Percentiles rank a stretch among this genome's conserved stretches.
Evolutionary conservation across 257 asterid genomes (phyloP).

Genomic region (Jaltomata sinuosa): DNA sequence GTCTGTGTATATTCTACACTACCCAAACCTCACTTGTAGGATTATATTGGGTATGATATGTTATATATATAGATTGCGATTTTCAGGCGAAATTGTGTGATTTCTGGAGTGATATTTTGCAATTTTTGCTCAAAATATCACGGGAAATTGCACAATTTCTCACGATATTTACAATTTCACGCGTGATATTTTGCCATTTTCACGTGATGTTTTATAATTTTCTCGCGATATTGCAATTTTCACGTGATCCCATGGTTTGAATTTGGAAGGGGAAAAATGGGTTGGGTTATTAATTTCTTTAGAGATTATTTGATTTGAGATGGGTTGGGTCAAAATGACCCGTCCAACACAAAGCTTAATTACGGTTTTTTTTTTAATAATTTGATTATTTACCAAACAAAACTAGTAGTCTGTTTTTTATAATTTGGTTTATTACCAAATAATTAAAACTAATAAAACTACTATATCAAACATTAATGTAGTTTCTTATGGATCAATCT

Average conservation of each 20-base stretch:
- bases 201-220: no score
- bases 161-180: no score
- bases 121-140: background rate
- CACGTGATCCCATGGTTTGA: background rate
- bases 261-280: background rate
- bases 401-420: background rate
- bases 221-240: no score
- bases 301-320: no score
- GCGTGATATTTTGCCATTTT: background rate
- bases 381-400: background rate
- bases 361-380: background rate
- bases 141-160: no score
- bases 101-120: background rate
- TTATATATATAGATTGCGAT: no score
- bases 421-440: background rate
- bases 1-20: no score
- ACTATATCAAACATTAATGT: background rate
- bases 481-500: background rate
- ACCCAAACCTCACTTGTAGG: no score
- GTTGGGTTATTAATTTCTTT: background rate
- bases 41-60: no score
- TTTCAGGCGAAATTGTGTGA: no score
- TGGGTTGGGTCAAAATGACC: background rate
- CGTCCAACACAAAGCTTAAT: background rate
- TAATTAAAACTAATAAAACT: no score